These are phyloP conservation scores for Phytophthora aleatoria DNA, from an alignment of 352 stramenopile genomes.

Conservation along the genomic window DNA sequence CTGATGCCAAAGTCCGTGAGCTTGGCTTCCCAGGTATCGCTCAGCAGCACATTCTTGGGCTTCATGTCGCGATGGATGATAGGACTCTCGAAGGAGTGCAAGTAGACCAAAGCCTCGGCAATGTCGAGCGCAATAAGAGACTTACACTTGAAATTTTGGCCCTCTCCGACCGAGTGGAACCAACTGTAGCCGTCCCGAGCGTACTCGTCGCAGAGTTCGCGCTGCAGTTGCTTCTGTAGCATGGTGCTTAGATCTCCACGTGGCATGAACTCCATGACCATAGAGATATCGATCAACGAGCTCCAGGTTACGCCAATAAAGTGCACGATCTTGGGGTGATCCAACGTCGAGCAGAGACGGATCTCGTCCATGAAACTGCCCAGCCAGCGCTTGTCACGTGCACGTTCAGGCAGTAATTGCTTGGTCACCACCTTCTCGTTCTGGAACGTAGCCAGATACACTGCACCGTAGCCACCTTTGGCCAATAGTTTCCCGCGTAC, in stretches of 20 bases:
- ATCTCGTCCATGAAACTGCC: conserved; percentile 53
- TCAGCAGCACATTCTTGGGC: conserved; percentile 58
- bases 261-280: conserved; percentile 59
- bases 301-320: conserved; percentile 63
- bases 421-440: conserved; percentile 52
- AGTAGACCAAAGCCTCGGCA: conserved; percentile 47
- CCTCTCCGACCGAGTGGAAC: conserved; percentile 40
- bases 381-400: conserved; percentile 37
- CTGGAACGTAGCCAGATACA: conserved; percentile 58
- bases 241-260: conserved; percentile 50
- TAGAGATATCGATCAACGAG: conserved; percentile 52
- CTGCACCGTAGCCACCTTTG: conserved; percentile 61
- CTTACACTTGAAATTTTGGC: conserved; percentile 38
- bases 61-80: conserved; percentile 70
- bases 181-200: conserved; percentile 38
- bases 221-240: conserved; percentile 35
- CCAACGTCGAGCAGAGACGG: conserved; percentile 42
- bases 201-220: conserved; percentile 28
- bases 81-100: conserved; percentile 49
- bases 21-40: conserved; percentile 45
- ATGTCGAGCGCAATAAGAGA: conserved; percentile 50
- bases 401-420: conserved; percentile 43
- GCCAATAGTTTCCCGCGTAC: conserved; percentile 45
- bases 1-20: conserved; percentile 68
- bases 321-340: conserved; percentile 52